These are phyloP conservation scores for Melampsora larici-populina DNA, from an alignment of 1,284 basidiomycete species.

Conservation along the genomic window DNA sequence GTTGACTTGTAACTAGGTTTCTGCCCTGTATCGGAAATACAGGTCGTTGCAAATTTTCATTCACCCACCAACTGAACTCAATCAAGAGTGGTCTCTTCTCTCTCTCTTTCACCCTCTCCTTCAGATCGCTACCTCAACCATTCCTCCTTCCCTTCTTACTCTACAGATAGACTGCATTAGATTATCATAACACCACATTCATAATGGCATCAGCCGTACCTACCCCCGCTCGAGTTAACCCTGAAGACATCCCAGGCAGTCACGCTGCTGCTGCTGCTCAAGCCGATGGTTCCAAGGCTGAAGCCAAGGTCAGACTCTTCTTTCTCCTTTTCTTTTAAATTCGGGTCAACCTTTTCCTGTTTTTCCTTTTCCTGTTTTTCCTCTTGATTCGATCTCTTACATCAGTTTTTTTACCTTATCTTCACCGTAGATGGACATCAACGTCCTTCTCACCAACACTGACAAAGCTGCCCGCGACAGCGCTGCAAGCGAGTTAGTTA, in stretches of 20 bases:
- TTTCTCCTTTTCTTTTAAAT: not conserved
- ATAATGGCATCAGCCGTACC: slow-evolving; percentile 40
- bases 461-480: slow-evolving; percentile 52
- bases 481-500: slow-evolving; percentile 56
- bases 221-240: slow-evolving; percentile 45
- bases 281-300: slow-evolving; percentile 48
- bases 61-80: not conserved
- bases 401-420: not conserved
- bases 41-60: too few relatives aligned
- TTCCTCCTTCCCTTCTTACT: not conserved
- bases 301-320: slow-evolving; percentile 51
- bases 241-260: slow-evolving; percentile 46
- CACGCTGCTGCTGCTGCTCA: slow-evolving; percentile 52
- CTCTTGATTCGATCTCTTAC: not conserved
- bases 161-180: too few relatives aligned
- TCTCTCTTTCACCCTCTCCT: not conserved
- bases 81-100: too few relatives aligned
- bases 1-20: too few relatives aligned
- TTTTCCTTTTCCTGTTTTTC: not conserved
- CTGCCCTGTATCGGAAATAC: too few relatives aligned
- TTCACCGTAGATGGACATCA: slow-evolving; percentile 52
- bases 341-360: not conserved
- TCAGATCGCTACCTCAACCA: not conserved
- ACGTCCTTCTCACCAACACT: slow-evolving; percentile 53
- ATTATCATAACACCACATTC: not conserved